Conservation (phyloP, 768 basidiomycete genomes). For the Agrocybe pediades region DNA sequence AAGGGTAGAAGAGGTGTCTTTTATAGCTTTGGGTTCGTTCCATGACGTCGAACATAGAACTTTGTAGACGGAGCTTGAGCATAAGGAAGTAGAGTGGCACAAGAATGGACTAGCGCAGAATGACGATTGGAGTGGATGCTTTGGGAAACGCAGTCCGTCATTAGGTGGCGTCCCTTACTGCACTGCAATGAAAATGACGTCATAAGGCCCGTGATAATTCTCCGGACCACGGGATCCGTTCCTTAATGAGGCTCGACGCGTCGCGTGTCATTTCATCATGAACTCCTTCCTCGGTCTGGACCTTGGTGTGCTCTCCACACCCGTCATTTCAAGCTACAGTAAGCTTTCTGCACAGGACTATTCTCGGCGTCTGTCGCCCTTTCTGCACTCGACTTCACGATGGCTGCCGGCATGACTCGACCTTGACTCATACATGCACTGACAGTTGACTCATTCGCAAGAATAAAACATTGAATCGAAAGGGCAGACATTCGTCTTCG, state of each 20-base stretch:
- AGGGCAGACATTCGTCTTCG: no score
- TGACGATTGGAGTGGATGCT: not conserved
- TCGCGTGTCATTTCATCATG: no score
- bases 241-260: not conserved
- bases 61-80: not conserved
- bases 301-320: no score
- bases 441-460: no score
- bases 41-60: conserved; percentile 7
- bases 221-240: not conserved
- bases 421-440: no score
- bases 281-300: no score
- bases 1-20: not conserved
- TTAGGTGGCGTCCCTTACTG: not conserved
- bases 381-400: no score
- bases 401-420: no score
- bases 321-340: no score
- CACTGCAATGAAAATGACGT: not conserved
- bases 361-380: no score
- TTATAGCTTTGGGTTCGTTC: conserved; percentile 1
- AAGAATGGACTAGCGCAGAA: not conserved
- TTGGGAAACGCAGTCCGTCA: not conserved
- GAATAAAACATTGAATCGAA: no score
- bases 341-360: no score
- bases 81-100: not conserved
- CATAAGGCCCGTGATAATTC: not conserved